These are phyloP conservation scores for Eutrema yunnanense DNA, from an alignment of 345 rosid species.

Conservation along the genomic window DNA sequence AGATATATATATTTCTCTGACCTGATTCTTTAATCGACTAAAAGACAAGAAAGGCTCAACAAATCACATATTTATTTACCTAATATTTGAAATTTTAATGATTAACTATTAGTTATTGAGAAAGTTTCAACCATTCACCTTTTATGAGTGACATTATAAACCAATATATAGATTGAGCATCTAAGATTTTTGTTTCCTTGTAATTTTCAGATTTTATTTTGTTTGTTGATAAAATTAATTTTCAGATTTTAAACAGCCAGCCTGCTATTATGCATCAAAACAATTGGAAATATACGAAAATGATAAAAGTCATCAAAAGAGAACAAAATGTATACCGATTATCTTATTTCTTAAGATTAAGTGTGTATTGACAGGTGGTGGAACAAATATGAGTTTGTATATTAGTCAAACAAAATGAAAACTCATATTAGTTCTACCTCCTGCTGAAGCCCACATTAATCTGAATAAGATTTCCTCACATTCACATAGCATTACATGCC, in stretches of 20 bases:
- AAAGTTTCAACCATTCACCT: background rate
- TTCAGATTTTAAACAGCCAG: background rate
- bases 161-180: background rate
- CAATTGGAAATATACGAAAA: background rate
- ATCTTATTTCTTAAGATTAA: conserved; percentile 17
- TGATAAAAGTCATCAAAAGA: background rate
- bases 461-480: conserved; percentile 5
- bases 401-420: background rate
- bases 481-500: background rate
- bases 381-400: conserved; percentile 33
- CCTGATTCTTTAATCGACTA: background rate
- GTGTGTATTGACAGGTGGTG: conserved; percentile 34
- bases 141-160: background rate
- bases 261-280: background rate
- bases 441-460: conserved; percentile 26
- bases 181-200: background rate
- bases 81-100: background rate
- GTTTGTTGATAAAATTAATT: background rate
- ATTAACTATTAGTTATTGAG: background rate
- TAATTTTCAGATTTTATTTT: background rate
- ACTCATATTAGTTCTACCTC: conserved; percentile 33
- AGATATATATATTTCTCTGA: background rate
- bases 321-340: background rate
- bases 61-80: background rate
- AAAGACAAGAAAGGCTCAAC: background rate